These are phyloP conservation scores for Pythium chondricola DNA, from an alignment of 352 stramenopile genomes.

Conservation along the genomic window DNA sequence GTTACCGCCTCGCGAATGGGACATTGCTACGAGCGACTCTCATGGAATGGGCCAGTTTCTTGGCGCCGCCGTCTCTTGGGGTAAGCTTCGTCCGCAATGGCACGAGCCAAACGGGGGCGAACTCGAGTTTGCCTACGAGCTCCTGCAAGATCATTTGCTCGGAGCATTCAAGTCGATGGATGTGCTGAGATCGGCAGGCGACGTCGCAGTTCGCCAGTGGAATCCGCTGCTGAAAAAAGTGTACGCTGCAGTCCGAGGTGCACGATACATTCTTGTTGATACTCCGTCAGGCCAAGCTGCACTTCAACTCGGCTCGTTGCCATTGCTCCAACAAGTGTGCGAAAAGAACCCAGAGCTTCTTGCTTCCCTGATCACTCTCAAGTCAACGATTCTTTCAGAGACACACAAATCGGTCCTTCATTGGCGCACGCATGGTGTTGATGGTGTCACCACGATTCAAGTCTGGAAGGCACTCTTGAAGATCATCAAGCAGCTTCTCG, in stretches of 20 bases:
- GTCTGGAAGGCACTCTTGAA: constrained; percentile 42
- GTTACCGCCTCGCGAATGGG: constrained; percentile 39
- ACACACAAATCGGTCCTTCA: constrained; percentile 36
- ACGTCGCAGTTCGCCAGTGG: constrained; percentile 43
- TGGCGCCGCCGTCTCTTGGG: constrained; percentile 43
- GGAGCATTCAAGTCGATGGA: constrained; percentile 23
- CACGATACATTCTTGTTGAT: constrained; percentile 50
- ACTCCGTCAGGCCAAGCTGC: constrained; percentile 15
- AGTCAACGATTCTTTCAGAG: constrained; percentile 31
- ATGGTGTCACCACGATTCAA: constrained; percentile 49
- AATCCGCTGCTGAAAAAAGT: constrained; percentile 39
- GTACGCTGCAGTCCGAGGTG: constrained; percentile 33
- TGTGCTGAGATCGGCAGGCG: constrained; percentile 14
- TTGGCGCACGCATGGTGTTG: constrained; percentile 38
- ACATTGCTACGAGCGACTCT: constrained; percentile 25
- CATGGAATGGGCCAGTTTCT: constrained; percentile 60
- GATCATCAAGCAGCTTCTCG: constrained; percentile 42
- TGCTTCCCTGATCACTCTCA: constrained; percentile 29
- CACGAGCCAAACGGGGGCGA: constrained; percentile 54
- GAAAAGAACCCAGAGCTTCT: constrained; percentile 25
- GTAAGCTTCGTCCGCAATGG: constrained; percentile 42
- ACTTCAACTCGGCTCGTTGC: constrained; percentile 30
- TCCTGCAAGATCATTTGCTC: constrained; percentile 49
- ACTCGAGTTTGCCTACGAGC: constrained; percentile 41
- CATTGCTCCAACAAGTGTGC: constrained; percentile 33